Conservation (phyloP, 352 stramenopile genomes). For the Elongisporangium prolatum region DNA sequence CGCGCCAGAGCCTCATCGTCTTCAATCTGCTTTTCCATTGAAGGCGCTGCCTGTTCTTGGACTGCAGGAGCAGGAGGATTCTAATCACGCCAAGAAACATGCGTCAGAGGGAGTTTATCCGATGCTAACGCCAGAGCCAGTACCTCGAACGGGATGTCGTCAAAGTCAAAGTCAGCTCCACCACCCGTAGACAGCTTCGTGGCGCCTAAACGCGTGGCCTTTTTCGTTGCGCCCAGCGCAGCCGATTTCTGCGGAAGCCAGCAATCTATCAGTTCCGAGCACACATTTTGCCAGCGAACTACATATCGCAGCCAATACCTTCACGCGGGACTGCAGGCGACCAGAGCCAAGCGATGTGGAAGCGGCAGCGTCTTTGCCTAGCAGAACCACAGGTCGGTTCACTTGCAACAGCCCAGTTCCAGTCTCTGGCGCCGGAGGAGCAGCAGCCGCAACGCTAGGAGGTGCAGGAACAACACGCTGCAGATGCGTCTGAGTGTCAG, state of each 20-base stretch:
- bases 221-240: conserved; percentile 29
- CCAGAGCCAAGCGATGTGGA: conserved; percentile 30
- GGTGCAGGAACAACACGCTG: conserved; percentile 21
- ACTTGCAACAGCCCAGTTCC: conserved; percentile 40
- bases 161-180: conserved; percentile 81
- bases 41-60: conserved; percentile 16
- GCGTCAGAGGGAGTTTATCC: not conserved
- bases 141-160: conserved; percentile 86
- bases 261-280: not conserved
- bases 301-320: conserved; percentile 23
- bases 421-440: conserved; percentile 1
- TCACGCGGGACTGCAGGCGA: conserved; percentile 55
- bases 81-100: conserved; percentile 14
- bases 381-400: conserved; percentile 66
- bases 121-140: not conserved
- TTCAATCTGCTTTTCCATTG: conserved; percentile 76
- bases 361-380: conserved; percentile 52
- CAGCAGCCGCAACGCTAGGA: not conserved
- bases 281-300: not conserved
- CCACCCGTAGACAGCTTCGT: conserved; percentile 69
- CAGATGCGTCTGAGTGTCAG: conserved; percentile 29
- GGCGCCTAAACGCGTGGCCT: conserved; percentile 52
- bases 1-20: conserved; percentile 83
- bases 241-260: conserved; percentile 26
- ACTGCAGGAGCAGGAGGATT: conserved; percentile 51